phyloP scores from a whole-genome alignment of 2,329 filamentous ascomycete species.

The Aspergillus proliferans region DNA sequence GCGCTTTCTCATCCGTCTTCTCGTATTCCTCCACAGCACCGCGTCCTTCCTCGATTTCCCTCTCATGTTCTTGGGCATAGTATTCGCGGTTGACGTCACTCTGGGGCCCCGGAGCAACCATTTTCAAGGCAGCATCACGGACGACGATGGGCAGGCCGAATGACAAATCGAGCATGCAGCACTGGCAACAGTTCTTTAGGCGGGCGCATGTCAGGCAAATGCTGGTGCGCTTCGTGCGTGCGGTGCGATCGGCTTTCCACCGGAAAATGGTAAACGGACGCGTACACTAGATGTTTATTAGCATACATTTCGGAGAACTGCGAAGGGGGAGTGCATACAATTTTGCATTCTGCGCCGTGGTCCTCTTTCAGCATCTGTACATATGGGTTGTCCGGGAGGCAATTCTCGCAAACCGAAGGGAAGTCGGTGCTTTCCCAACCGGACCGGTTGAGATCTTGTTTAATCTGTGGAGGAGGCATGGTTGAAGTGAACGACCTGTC shows the following conservation, averaged over 20 bases:
- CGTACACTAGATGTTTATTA: slow-evolving; percentile 55
- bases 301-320: not conserved
- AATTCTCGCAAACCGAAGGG: slow-evolving; percentile 65
- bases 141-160: slow-evolving; percentile 94
- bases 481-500: not conserved
- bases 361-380: slow-evolving; percentile 99
- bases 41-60: slow-evolving; percentile 85
- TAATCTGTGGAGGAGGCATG: slow-evolving; percentile 82
- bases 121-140: slow-evolving; percentile 92
- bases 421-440: slow-evolving; percentile 76
- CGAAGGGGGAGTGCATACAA: slow-evolving; percentile 31
- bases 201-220: slow-evolving; percentile 96
- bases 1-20: slow-evolving; percentile 93
- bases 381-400: slow-evolving; percentile 91
- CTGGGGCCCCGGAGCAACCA: slow-evolving; percentile 88
- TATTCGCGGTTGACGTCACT: slow-evolving; percentile 94
- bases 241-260: slow-evolving; percentile 88
- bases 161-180: slow-evolving; percentile 95
- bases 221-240: slow-evolving; percentile 86
- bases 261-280: slow-evolving; percentile 92
- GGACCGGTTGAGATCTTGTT: slow-evolving; percentile 89
- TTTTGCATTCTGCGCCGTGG: slow-evolving; percentile 78
- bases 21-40: slow-evolving; percentile 85
- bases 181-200: slow-evolving; percentile 97
- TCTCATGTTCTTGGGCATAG: slow-evolving; percentile 95